Evolutionary conservation across 306 rosid genomes (phyloP), one percentile per base, ranked within the genome.

Genomic region (Trifolium repens): DNA sequence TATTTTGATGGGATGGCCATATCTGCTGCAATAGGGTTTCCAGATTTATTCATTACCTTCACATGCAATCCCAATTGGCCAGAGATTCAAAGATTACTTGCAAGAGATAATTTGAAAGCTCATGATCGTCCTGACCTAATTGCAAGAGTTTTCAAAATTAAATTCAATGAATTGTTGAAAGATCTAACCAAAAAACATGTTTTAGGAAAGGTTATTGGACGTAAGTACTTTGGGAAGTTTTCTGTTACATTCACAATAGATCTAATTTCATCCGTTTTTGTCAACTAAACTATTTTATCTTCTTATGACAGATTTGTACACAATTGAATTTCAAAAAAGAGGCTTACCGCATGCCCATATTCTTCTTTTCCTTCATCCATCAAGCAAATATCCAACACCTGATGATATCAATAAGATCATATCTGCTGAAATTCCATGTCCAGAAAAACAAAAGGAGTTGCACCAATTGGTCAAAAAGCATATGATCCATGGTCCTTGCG

Each of bases 181-280:
- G 54, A 14, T 5, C 14, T 47, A 4, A 47, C 19, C 1, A 59
- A 26, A 4, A 26, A 26, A 4, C 16, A 57, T 2, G 27, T 57
- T 1, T 15, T 57, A 1, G 39, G 39, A 0, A 13, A 30, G 7
- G 8, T 27, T 0, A 0, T 27, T 0, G 40, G 9, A 12, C 12
- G 39, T 26, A 27, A 8, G 9, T 12, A 2, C 27, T 13, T 44
- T 0, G 0, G 3, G 2, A 2, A 1, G 4, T 35, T 35, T 3
- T 0, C 2, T 0, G 0, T 57, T 3, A 0, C 5, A 5, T 2
- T n/a, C n/a, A n/a, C 0, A 1, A 6, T 39, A 0, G 1, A 0
- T 0, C 5, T 7, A 1, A 55, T 55, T 2, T 0, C 14, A 4
- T 22, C 19, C 4, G 3, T 7, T 55, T 7, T 5, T 7, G 7